These are phyloP conservation scores for Elasticomyces elasticus DNA, from an alignment of 495 filamentous ascomycete species.

Conservation along the genomic window DNA sequence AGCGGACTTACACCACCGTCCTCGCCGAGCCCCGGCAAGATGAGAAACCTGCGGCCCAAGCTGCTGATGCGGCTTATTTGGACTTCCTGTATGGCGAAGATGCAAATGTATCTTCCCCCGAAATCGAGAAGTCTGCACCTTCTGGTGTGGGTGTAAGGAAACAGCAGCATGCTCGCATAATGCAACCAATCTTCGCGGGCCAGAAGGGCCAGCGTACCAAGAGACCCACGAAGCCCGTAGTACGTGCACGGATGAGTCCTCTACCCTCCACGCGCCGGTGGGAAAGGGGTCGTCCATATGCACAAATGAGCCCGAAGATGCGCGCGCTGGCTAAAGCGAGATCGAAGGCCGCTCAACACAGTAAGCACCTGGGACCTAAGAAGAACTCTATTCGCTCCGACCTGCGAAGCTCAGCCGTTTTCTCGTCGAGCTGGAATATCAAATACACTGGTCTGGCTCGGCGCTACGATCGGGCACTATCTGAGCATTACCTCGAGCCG, in stretches of 20 bases:
- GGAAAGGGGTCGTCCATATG: too few relatives aligned
- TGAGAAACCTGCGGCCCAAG: background rate
- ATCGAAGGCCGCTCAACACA: background rate
- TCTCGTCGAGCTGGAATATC: constrained; percentile 3
- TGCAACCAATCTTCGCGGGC: too few relatives aligned
- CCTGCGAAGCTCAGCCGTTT: background rate
- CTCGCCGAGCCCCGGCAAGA: constrained; percentile 6
- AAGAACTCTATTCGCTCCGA: background rate
- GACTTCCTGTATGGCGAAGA: background rate
- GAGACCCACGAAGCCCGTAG: too few relatives aligned
- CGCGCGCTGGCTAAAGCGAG: background rate
- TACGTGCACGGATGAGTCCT: too few relatives aligned
- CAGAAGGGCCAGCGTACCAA: too few relatives aligned
- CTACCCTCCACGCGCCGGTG: too few relatives aligned
- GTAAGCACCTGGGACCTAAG: background rate
- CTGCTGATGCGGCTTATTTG: background rate
- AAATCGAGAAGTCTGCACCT: background rate
- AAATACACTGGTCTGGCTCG: background rate
- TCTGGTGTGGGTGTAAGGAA: background rate
- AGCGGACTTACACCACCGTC: background rate
- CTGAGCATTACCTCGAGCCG: background rate
- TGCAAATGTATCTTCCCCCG: background rate
- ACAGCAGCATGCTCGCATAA: background rate
- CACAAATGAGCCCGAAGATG: background rate
- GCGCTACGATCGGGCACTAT: background rate